Evolutionary conservation across 352 stramenopile species (phyloP), one percentile per base, ranked within the genome.

Genomic region (Pythium scleroteichum): DNA sequence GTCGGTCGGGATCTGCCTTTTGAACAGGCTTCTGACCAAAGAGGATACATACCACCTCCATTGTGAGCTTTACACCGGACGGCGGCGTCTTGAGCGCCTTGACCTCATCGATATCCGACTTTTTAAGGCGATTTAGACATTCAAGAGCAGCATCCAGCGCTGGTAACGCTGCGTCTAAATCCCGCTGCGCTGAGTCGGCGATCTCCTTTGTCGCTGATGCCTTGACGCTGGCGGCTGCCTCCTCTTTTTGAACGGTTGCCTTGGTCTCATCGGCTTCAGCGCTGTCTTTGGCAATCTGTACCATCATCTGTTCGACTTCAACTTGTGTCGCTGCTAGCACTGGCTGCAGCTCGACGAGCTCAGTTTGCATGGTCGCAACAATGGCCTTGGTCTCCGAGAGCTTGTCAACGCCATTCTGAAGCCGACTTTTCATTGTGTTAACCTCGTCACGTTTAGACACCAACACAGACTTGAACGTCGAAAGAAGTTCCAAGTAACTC

Each of bases 71-170:
- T 3, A 98, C 91, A 51, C 91, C 91, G 14, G 82, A 77, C 3
- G 90, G 88, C n/a, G 90, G 90, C 0, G 87, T 97, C 60, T 96
- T 97, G 2, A 97, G 68, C 7, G 87, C 88, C 62, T 97, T 97
- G 3, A 97, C 88, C 72, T 97, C 91, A 57, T 96, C 87, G 52
- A 97, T 97, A 66, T 97, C 87, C 10, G 82, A 66, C 61, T 97
- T 97, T 56, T 97, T 97, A 1, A 97, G 72, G 16, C 84, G 79
- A 61, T 97, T 97, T 9, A 97, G 64, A 58, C 88, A 96, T 56
- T 94, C 86, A 3, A 97, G 59, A 19, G 90, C 90, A 0, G 87
- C 82, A 20, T 97, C 88, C 0, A 97, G 63, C 2, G 88, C 88
- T 5, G 90, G 90, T 0, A 97, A 57, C 6, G 90, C 90, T 2